Evolutionary conservation across 2,329 filamentous ascomycete species (phyloP).

Genomic region (Venturiaceae sp.): DNA sequence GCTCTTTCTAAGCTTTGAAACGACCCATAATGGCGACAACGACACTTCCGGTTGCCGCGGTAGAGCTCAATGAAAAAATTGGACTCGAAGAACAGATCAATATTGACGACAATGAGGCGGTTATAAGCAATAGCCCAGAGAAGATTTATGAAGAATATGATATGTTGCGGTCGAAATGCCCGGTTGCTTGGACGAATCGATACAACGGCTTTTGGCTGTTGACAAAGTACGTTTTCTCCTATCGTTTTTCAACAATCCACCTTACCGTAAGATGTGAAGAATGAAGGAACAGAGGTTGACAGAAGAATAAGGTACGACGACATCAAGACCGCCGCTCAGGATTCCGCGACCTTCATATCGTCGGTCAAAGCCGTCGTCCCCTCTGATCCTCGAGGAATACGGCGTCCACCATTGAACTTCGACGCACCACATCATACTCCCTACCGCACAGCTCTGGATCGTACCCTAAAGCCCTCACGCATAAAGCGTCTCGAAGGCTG

Average conservation of each 20-base stretch:
- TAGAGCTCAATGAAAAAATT: background rate
- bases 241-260: background rate
- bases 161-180: slow-evolving; percentile 8
- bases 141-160: slow-evolving; percentile 10
- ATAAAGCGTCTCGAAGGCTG: slow-evolving; percentile 8
- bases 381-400: slow-evolving; percentile 11
- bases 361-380: slow-evolving; percentile 12
- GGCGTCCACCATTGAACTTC: slow-evolving; percentile 11
- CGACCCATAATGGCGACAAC: background rate
- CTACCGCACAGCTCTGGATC: slow-evolving; percentile 10
- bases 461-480: slow-evolving; percentile 10
- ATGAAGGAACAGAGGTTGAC: background rate
- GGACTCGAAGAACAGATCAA: background rate
- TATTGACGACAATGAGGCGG: slow-evolving; percentile 5
- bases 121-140: slow-evolving; percentile 3
- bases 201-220: slow-evolving; percentile 12
- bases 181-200: slow-evolving; percentile 9
- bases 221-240: slow-evolving; percentile 6
- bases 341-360: slow-evolving; percentile 11
- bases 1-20: background rate
- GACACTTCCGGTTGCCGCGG: background rate
- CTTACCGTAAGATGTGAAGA: background rate
- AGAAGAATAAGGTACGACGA: slow-evolving; percentile 6
- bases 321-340: slow-evolving; percentile 10
- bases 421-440: slow-evolving; percentile 11